These are phyloP conservation scores for Diaporthe nobilis DNA, from an alignment of 2,329 filamentous ascomycete genomes.

Conservation along the genomic window DNA sequence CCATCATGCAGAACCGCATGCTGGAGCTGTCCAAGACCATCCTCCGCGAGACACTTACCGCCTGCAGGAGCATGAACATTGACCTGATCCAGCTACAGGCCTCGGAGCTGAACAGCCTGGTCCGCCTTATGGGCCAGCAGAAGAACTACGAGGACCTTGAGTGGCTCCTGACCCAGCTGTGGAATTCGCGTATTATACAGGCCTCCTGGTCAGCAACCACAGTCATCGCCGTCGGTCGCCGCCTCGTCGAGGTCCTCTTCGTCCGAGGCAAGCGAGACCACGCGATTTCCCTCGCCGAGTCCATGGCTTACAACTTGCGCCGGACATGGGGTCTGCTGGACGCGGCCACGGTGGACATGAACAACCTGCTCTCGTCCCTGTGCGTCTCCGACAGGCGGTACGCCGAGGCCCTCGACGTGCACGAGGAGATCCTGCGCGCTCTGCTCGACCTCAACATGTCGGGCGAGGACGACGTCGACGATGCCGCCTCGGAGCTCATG, in stretches of 20 bases:
- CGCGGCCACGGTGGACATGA: slow-evolving; percentile 42
- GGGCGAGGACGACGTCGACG: slow-evolving; percentile 36
- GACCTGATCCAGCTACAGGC: slow-evolving; percentile 42
- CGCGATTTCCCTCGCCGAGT: slow-evolving; percentile 42
- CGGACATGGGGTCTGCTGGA: slow-evolving; percentile 43
- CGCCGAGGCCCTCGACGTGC: slow-evolving; percentile 41
- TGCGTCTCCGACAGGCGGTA: slow-evolving; percentile 40
- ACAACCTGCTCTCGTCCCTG: slow-evolving; percentile 42
- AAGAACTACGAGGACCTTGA: slow-evolving; percentile 43
- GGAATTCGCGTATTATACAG: slow-evolving; percentile 43
- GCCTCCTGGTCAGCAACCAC: slow-evolving; percentile 40
- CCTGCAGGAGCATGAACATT: slow-evolving; percentile 42
- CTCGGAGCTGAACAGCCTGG: slow-evolving; percentile 42
- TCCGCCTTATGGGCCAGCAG: slow-evolving; percentile 42
- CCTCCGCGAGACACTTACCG: slow-evolving; percentile 41
- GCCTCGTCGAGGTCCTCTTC: slow-evolving; percentile 42
- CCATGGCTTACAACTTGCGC: slow-evolving; percentile 43
- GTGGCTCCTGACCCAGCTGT: slow-evolving; percentile 43
- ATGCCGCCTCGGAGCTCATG: slow-evolving; percentile 39
- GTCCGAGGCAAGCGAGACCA: slow-evolving; percentile 39
- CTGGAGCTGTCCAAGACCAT: slow-evolving; percentile 43
- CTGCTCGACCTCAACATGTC: slow-evolving; percentile 42
- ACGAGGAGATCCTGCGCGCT: slow-evolving; percentile 42
- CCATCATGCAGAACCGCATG: slow-evolving; percentile 40
- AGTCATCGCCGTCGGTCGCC: slow-evolving; percentile 42